Base-by-base conservation (phyloP, 768 basidiomycete species). In the Lenzites betulinus region DNA sequence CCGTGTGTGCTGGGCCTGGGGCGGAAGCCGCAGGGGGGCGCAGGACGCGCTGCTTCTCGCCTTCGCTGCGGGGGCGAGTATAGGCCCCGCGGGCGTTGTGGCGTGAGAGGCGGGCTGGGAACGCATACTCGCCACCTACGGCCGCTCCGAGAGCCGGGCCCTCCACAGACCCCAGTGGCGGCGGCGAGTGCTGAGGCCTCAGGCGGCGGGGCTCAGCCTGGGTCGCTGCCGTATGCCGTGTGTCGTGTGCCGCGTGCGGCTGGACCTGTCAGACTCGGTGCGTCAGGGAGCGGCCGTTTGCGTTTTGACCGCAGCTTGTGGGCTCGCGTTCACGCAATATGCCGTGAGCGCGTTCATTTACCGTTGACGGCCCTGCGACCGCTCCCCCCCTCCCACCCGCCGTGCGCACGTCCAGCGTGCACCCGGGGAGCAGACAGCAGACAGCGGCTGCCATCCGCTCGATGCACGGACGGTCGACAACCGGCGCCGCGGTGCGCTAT, bases 121-220 rank as follows among this genome's bases (percentile, higher is more conserved):
- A 59, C 13, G 22, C 59, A 54, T 54, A 58, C 59, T 60, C 35
- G 59, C 52, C 59, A 54, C 46, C 59, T n/a, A n/a, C n/a, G n/a
- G n/a, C 51, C 43, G 18, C 51, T 28, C 25, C n/a, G 41, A 22
- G 57, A 18, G 20, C 49, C 48, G 51, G 39, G 30, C 6, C 30
- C 30, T 33, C n/a, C n/a, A n/a, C n/a, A n/a, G n/a, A n/a, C n/a
- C n/a, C n/a, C n/a, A n/a, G n/a, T n/a, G n/a, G n/a, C n/a, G n/a
- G n/a, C n/a, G n/a, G n/a, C n/a, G n/a, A n/a, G n/a, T n/a, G n/a
- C n/a, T n/a, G n/a, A n/a, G n/a, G n/a, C n/a, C n/a, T n/a, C n/a
- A n/a, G n/a, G n/a, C n/a, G n/a, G n/a, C n/a, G 30, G 30, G 30
- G 30, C 11, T 11, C 30, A 11, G 30, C 30, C 30, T 33, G 30